A percentile compares a stretch with the other conserved stretches of the same genome.
Conservation (phyloP, 768 basidiomycete species). For the Lactifluus echinatus region DNA sequence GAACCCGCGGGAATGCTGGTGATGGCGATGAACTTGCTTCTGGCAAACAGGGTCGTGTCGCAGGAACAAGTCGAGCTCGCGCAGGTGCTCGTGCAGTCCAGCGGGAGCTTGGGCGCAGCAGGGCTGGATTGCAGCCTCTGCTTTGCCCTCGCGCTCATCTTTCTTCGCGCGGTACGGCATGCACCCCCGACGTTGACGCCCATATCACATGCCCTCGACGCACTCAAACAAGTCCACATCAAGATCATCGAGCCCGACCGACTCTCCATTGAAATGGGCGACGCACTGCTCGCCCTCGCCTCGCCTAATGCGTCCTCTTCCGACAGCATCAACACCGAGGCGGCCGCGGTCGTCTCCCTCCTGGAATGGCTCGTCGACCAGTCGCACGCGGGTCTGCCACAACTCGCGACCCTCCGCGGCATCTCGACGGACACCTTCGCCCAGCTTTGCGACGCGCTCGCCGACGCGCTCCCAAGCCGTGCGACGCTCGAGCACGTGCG, state of each 20-base stretch:
- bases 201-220: slow-evolving; percentile 9
- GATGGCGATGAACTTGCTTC: slow-evolving; percentile 36
- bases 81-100: slow-evolving; percentile 25
- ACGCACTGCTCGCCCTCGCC: slow-evolving; percentile 28
- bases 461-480: slow-evolving; percentile 25
- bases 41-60: slow-evolving; percentile 42
- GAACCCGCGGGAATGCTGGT: slow-evolving; percentile 38
- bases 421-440: slow-evolving; percentile 40
- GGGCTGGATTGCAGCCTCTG: slow-evolving; percentile 24
- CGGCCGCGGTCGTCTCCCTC: slow-evolving; percentile 34
- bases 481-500: slow-evolving; percentile 29
- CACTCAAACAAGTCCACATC: slow-evolving; percentile 11
- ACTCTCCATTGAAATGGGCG: slow-evolving; percentile 31
- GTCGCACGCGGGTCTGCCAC: slow-evolving; percentile 34
- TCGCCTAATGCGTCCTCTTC: slow-evolving; percentile 12
- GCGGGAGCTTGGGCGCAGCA: slow-evolving; percentile 11
- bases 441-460: slow-evolving; percentile 37
- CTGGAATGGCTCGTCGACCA: slow-evolving; percentile 44
- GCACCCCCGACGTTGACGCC: slow-evolving; percentile 1
- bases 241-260: slow-evolving; percentile 16
- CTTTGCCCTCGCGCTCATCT: slow-evolving; percentile 23
- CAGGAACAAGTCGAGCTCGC: slow-evolving; percentile 37
- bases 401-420: slow-evolving; percentile 39
- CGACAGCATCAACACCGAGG: slow-evolving; percentile 18
- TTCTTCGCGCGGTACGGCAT: slow-evolving; percentile 25